phyloP scores from a whole-genome alignment of 2,329 filamentous ascomycete genomes.

The Pseudogymnoascus sp. region DNA sequence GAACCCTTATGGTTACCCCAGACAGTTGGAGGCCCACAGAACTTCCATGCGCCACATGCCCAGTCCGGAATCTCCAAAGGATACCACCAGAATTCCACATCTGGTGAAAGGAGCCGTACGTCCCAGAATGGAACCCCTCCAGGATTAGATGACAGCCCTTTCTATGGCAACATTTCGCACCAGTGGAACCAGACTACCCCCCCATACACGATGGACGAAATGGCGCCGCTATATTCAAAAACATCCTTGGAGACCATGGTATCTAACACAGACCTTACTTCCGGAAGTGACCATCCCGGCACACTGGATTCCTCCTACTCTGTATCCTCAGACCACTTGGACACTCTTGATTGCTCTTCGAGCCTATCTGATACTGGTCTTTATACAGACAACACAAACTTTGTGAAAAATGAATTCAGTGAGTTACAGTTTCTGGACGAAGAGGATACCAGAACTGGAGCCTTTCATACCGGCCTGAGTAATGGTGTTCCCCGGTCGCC shows the following conservation, averaged over 20 bases:
- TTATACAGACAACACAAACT: conserved; percentile 23
- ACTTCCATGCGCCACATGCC: conserved; percentile 25
- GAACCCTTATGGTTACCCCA: conserved; percentile 9
- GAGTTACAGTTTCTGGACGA: conserved; percentile 22
- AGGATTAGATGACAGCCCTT: conserved; percentile 2
- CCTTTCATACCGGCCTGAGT: conserved; percentile 19
- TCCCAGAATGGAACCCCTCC: conserved; percentile 3
- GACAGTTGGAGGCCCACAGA: conserved; percentile 28
- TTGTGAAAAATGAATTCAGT: conserved; percentile 25
- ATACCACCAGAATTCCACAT: not conserved
- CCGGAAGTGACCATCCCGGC: conserved; percentile 23
- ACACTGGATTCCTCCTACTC: conserved; percentile 25
- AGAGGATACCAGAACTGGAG: conserved; percentile 20
- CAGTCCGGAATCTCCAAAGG: conserved; percentile 25
- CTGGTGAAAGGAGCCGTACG: not conserved
- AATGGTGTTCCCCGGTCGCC: conserved; percentile 12
- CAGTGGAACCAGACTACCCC: conserved; percentile 24
- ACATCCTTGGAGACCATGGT: conserved; percentile 25
- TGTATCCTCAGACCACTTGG: conserved; percentile 27
- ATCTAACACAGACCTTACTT: conserved; percentile 21
- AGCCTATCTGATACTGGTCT: conserved; percentile 24
- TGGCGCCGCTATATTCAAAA: conserved; percentile 26
- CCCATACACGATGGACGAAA: conserved; percentile 20
- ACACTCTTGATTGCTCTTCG: conserved; percentile 26
- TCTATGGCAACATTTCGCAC: conserved; percentile 10